Percentiles rank a stretch among this genome's conserved stretches.
Evolutionary conservation across 169 alveolate genomes (phyloP).

Genomic region (Perkinsus marinus): DNA sequence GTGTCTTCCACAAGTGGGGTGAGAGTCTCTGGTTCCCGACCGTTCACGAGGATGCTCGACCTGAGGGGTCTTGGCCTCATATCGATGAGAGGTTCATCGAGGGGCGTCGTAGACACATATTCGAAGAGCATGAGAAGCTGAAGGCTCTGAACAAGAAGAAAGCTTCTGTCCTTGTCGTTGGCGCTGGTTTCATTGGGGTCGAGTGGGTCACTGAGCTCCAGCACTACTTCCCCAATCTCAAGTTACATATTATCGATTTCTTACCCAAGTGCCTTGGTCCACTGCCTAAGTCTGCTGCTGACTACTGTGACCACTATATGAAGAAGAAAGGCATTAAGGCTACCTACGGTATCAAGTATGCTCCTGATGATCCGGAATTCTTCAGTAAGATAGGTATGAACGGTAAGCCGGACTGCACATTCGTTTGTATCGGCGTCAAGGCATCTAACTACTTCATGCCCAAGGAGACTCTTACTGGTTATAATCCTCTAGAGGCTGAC

Average conservation of each 20-base stretch:
- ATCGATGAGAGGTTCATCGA: constrained; percentile 23
- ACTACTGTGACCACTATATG: constrained; percentile 25
- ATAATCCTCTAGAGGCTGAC: background rate
- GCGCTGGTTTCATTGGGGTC: constrained; percentile 28
- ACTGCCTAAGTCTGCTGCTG: constrained; percentile 19
- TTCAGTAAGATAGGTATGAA: constrained; percentile 21
- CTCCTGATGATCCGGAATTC: constrained; percentile 15
- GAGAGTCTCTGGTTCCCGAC: constrained; percentile 29
- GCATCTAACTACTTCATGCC: constrained; percentile 33
- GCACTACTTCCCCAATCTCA: constrained; percentile 17
- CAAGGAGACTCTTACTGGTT: constrained; percentile 13
- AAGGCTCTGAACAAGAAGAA: constrained; percentile 5
- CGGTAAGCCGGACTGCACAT: constrained; percentile 20
- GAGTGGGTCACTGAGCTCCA: constrained; percentile 29
- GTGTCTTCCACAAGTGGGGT: constrained; percentile 13
- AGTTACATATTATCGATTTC: constrained; percentile 21
- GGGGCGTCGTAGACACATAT: constrained; percentile 24
- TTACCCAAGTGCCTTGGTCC: constrained; percentile 23
- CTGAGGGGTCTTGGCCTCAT: constrained; percentile 15
- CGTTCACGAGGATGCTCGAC: constrained; percentile 20
- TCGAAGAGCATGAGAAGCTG: constrained; percentile 22
- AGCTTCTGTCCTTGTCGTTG: constrained; percentile 12
- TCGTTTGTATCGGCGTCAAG: constrained; percentile 25
- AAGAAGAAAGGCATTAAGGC: constrained; percentile 13
- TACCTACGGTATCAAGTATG: constrained; percentile 12